Evolutionary conservation across 768 basidiomycete genomes (phyloP), one percentile per base, ranked within the genome.

Genomic region (Amanita phalloides): DNA sequence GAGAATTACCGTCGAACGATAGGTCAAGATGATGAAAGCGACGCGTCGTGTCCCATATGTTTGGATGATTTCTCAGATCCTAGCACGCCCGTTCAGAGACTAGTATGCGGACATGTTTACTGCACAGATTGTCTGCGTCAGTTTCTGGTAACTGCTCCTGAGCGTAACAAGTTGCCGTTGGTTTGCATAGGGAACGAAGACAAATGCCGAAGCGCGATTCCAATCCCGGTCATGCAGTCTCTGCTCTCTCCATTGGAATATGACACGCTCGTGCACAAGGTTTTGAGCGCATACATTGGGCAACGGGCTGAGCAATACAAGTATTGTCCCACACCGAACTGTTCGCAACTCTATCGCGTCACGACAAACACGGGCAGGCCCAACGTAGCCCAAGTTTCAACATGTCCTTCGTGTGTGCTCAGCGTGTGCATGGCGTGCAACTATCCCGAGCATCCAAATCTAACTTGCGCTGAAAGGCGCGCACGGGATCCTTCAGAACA

Each of bases 351-450:
- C 20, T 52, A 52, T n/a, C 35, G 43, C 6, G 28, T 11, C n/a
- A 41, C 21, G 3, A 8, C 13, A 13, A 35, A 45, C 14, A 21
- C 25, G 10, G n/a, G 28, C 25, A 49, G 9, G 8, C 17, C 48
- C 6, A 37, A 23, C 3, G 14, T 23, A n/a, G 36, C 13, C 10
- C 32, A 32, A 6, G 25, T 42, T 25, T 23, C 42, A 21, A 23
- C 39, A 2, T 81, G 79, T 53, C 77, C 77, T 6, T 74, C 77
- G 7, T 82, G 80, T 58, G 72, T 77, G 45, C 60, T 64, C 20
- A 58, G 63, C 8, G 67, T 79, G 17, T 81, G 79, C 51, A 61
- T 75, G 0, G 58, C 69, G 4, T 82, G 79, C 57, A 66, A 75
- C 48, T 67, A 71, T 48, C 73, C 74, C 46, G 68, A 60, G 0